Conservation (phyloP, 2,329 filamentous ascomycete species). For the Diaporthe amygdali region DNA sequence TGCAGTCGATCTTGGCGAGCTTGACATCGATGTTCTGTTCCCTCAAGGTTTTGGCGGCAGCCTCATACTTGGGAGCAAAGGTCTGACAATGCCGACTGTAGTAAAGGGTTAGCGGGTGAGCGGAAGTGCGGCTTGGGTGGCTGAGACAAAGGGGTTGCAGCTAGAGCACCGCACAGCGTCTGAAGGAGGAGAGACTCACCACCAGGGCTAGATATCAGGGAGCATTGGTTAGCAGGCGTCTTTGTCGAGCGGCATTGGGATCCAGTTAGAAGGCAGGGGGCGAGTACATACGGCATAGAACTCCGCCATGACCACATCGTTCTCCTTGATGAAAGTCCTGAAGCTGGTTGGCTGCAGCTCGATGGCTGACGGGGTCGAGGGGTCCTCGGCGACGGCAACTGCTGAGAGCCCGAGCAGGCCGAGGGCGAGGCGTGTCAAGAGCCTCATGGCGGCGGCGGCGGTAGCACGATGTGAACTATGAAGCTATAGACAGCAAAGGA, state of each 20-base stretch:
- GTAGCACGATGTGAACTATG: not conserved
- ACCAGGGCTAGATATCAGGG: conserved; percentile 20
- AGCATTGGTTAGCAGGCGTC: not conserved
- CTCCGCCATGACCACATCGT: conserved; percentile 91
- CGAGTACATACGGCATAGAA: conserved; percentile 47
- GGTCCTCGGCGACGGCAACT: conserved; percentile 58
- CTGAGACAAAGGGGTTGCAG: not conserved
- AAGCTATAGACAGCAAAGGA: not conserved
- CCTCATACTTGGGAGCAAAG: conserved; percentile 89
- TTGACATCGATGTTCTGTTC: conserved; percentile 79
- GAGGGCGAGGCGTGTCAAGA: conserved; percentile 48
- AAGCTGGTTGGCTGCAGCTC: conserved; percentile 88
- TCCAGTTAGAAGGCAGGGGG: not conserved
- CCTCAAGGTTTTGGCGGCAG: conserved; percentile 82
- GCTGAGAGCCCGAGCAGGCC: conserved; percentile 56
- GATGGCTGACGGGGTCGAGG: conserved; percentile 71
- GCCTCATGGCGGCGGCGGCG: conserved; percentile 7
- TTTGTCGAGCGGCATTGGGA: not conserved
- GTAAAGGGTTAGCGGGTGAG: conserved; percentile 78
- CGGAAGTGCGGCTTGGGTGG: not conserved
- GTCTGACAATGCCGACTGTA: conserved; percentile 99
- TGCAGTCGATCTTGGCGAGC: conserved; percentile 92
- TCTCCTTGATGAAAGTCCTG: conserved; percentile 79
- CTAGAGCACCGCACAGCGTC: not conserved
- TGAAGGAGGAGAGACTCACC: conserved; percentile 52